Evolutionary conservation across 2,329 filamentous ascomycete genomes (phyloP).

Genomic region (Fusarium sp.): DNA sequence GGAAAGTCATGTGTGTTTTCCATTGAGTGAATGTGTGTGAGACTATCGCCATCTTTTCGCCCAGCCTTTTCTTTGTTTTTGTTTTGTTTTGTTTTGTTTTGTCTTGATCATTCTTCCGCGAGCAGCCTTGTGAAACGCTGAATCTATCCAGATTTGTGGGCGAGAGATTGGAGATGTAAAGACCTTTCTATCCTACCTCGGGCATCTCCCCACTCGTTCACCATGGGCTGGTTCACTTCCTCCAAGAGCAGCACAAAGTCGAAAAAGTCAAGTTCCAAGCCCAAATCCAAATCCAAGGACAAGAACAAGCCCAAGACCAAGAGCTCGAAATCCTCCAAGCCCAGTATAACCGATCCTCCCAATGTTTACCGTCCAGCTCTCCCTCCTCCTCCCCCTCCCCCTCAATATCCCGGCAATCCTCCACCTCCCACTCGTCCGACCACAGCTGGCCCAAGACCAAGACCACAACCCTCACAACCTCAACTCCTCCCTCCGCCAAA

Average conservation of each 20-base stretch:
- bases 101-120: background rate
- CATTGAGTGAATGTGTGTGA: slow-evolving; percentile 14
- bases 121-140: background rate
- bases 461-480: slow-evolving; percentile 22
- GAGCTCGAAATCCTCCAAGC: slow-evolving; percentile 9
- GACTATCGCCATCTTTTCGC: slow-evolving; percentile 19
- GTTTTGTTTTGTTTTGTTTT: slow-evolving; percentile 9
- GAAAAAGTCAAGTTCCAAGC: slow-evolving; percentile 19
- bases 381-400: slow-evolving; percentile 23
- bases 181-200: background rate
- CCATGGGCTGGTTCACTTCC: slow-evolving; percentile 52
- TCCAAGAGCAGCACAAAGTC: slow-evolving; percentile 35
- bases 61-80: slow-evolving; percentile 18
- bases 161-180: background rate
- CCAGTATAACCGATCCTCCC: slow-evolving; percentile 37
- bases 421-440: background rate
- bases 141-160: background rate
- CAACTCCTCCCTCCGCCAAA: slow-evolving; percentile 28
- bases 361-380: slow-evolving; percentile 36
- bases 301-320: background rate
- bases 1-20: slow-evolving; percentile 24
- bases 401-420: background rate
- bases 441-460: background rate
- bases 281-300: background rate
- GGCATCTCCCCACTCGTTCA: slow-evolving; percentile 5